Evolutionary conservation across 768 basidiomycete species (phyloP).

Genomic region (Russula olivacea): DNA sequence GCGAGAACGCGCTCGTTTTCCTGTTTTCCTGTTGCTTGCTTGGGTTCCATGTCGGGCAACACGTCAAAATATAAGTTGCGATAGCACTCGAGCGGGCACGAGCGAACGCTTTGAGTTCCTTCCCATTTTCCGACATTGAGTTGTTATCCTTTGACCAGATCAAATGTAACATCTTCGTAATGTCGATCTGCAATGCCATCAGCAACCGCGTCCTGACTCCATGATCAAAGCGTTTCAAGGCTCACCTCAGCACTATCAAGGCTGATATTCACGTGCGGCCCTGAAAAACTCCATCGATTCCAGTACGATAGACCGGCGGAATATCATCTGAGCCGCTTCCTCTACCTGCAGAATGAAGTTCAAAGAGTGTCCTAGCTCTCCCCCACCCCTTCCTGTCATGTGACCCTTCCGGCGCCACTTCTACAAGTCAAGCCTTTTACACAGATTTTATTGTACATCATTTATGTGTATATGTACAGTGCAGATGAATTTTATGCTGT

Average conservation of each 20-base stretch:
- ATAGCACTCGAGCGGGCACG: conserved; percentile 85
- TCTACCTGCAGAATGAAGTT: conserved; percentile 71
- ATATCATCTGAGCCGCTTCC: conserved; percentile 62
- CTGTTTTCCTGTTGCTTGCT: conserved; percentile 85
- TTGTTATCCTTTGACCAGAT: conserved; percentile 96
- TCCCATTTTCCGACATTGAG: conserved; percentile 63
- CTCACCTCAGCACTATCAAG: conserved; percentile 70
- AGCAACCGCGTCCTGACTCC: background rate
- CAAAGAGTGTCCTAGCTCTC: too few species aligned
- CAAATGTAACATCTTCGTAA: conserved; percentile 94
- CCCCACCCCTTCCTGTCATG: too few species aligned
- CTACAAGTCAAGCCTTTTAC: too few species aligned
- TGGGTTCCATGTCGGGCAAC: conserved; percentile 63
- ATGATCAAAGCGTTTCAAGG: background rate
- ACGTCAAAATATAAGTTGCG: conserved; percentile 84
- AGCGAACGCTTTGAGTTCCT: conserved; percentile 80
- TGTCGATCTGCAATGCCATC: conserved; percentile 52
- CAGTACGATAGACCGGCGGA: conserved; percentile 72
- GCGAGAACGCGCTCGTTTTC: conserved; percentile 60
- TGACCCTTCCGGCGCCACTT: too few species aligned
- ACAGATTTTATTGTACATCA: too few species aligned
- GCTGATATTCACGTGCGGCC: conserved; percentile 71
- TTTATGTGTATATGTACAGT: too few species aligned
- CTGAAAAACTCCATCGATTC: conserved; percentile 90
- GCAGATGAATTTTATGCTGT: too few species aligned